Evolutionary conservation across 805 yeast species (phyloP).

Genomic region (Phaffomyces opuntiae): DNA sequence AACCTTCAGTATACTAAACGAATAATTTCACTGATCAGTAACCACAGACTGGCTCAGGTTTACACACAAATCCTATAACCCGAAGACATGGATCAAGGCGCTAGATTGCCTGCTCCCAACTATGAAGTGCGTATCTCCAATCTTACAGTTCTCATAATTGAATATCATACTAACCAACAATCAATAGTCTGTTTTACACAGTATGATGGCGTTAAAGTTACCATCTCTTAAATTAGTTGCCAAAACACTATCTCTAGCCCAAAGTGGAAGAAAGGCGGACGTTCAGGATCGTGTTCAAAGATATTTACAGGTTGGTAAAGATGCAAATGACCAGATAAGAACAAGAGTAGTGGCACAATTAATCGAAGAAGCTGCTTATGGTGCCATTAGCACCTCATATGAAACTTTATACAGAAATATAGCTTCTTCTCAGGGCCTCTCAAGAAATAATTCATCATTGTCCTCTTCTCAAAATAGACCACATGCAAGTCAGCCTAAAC

Average conservation of each 20-base stretch:
- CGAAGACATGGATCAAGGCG: too few species aligned
- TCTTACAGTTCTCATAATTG: too few species aligned
- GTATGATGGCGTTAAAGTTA: constrained; percentile 28
- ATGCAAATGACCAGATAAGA: constrained; percentile 34
- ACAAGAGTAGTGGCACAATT: constrained; percentile 39
- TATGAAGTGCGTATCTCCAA: too few species aligned
- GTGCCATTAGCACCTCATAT: constrained; percentile 34
- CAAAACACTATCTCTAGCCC: constrained; percentile 39
- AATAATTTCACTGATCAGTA: too few species aligned
- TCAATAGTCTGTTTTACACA: neutral
- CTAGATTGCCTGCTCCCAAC: too few species aligned
- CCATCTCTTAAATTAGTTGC: constrained; percentile 47
- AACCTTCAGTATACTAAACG: too few species aligned
- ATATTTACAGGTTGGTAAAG: constrained; percentile 36
- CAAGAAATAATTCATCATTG: neutral
- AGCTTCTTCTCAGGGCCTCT: neutral
- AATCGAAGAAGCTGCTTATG: constrained; percentile 29
- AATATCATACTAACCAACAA: neutral
- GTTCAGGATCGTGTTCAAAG: constrained; percentile 46
- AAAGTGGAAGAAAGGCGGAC: constrained; percentile 55
- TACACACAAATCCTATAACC: too few species aligned
- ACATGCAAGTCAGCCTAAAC: constrained; percentile 11
- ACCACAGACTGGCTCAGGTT: too few species aligned
- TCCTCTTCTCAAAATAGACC: constrained; percentile 9
- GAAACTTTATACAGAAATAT: constrained; percentile 18